phyloP scores from a whole-genome alignment of 352 stramenopile genomes.

The Phytophthora uliginosa region DNA sequence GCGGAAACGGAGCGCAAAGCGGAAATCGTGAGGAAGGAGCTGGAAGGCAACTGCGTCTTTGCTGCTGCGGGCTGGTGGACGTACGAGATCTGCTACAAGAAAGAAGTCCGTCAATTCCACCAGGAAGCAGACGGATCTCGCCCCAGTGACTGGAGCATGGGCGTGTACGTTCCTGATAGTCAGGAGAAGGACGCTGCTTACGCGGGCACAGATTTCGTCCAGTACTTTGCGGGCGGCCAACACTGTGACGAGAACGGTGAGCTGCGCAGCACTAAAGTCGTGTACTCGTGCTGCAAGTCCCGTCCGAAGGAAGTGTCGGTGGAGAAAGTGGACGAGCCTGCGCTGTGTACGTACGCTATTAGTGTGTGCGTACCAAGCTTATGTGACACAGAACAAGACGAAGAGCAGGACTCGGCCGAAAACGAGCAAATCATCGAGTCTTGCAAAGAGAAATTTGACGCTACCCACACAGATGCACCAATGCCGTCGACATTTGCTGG shows the following conservation, averaged over 20 bases:
- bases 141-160: conserved; percentile 89
- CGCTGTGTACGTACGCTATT: conserved; percentile 84
- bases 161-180: conserved; percentile 55
- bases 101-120: conserved; percentile 88
- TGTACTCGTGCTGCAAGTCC: conserved; percentile 85
- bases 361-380: conserved; percentile 83
- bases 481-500: conserved; percentile 68
- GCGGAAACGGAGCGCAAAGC: conserved; percentile 47
- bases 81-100: conserved; percentile 87
- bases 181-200: conserved; percentile 33
- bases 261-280: conserved; percentile 73
- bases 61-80: conserved; percentile 82
- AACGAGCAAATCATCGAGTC: conserved; percentile 50
- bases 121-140: conserved; percentile 78
- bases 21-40: conserved; percentile 58
- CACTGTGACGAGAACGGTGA: conserved; percentile 89
- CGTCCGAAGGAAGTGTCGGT: conserved; percentile 57
- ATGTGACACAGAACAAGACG: conserved; percentile 51
- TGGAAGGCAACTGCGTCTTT: conserved; percentile 69
- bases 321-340: conserved; percentile 87
- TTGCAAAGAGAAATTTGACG: conserved; percentile 68
- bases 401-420: conserved; percentile 37
- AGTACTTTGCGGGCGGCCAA: conserved; percentile 82
- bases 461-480: conserved; percentile 29
- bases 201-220: conserved; percentile 59